Evolutionary conservation across 1,284 basidiomycete genomes (phyloP).

Genomic region (Rhodofomes roseus): DNA sequence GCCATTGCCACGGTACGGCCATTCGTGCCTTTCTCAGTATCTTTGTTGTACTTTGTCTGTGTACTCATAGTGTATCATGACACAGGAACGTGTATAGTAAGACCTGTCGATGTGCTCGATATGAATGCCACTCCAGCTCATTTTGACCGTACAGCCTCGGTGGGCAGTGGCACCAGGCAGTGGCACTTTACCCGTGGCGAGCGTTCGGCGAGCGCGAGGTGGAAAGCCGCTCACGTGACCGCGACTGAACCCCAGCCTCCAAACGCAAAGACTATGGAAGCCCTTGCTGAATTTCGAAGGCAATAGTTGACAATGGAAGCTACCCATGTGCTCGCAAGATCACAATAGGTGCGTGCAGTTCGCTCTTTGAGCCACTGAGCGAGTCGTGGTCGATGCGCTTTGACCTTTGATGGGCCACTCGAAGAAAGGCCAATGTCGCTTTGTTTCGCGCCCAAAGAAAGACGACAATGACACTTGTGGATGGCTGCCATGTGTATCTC

Average conservation of each 20-base stretch:
- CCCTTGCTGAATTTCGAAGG: not conserved
- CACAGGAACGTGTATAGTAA: not conserved
- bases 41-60: not conserved
- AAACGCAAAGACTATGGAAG: not conserved
- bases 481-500: not conserved
- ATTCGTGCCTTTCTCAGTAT: not conserved
- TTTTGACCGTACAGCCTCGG: not conserved
- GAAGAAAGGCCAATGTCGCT: not conserved
- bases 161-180: not conserved
- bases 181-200: too few species aligned
- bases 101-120: not conserved
- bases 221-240: not conserved
- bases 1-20: not conserved
- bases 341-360: not conserved
- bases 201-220: too few species aligned
- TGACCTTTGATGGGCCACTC: conserved; percentile 3
- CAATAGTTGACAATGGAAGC: not conserved
- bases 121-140: not conserved
- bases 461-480: not conserved
- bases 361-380: not conserved
- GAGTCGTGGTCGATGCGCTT: not conserved
- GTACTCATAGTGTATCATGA: not conserved
- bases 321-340: too few species aligned
- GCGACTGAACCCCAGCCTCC: not conserved
- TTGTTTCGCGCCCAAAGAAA: not conserved